Conservation (phyloP, 768 basidiomycete species). For the Boletus tomentosulus region DNA sequence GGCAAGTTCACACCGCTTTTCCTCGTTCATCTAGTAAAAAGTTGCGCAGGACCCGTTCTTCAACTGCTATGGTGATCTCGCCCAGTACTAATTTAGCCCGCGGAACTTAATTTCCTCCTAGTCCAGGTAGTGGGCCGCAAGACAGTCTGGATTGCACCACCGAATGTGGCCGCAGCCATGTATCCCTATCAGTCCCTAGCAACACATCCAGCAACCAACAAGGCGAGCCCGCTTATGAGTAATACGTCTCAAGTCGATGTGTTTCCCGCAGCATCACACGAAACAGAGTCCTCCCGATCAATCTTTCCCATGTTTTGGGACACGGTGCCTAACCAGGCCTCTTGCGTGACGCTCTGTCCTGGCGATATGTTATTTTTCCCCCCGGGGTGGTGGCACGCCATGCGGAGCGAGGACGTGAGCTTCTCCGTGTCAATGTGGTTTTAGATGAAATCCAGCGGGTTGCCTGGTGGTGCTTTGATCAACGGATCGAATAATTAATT, state of each 20-base stretch:
- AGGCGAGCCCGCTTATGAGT: constrained; percentile 47
- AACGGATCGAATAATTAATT: constrained; percentile 1
- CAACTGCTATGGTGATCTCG: constrained; percentile 75
- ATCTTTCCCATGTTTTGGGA: constrained; percentile 51
- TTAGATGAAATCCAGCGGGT: constrained; percentile 37
- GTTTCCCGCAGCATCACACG: constrained; percentile 38
- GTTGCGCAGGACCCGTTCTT: constrained; percentile 79
- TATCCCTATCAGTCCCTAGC: constrained; percentile 41
- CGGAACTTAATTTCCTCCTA: constrained; percentile 28
- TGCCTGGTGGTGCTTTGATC: constrained; percentile 17
- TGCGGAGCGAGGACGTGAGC: constrained; percentile 77
- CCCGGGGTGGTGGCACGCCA: constrained; percentile 92
- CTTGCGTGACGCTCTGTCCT: constrained; percentile 60
- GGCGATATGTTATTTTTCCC: constrained; percentile 91
- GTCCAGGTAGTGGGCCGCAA: constrained; percentile 89
- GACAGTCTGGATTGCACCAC: constrained; percentile 89
- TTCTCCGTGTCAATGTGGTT: constrained; percentile 94
- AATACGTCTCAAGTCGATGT: constrained; percentile 88
- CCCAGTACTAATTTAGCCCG: not conserved
- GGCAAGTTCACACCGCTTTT: constrained; percentile 38
- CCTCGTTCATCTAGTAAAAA: constrained; percentile 8
- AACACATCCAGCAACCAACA: constrained; percentile 33
- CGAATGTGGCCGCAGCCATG: constrained; percentile 53
- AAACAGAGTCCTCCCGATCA: constrained; percentile 17
- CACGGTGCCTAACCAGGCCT: constrained; percentile 55